phyloP scores from a whole-genome alignment of 176 grass and related monocot genomes.

The Aegilops tauschii region DNA sequence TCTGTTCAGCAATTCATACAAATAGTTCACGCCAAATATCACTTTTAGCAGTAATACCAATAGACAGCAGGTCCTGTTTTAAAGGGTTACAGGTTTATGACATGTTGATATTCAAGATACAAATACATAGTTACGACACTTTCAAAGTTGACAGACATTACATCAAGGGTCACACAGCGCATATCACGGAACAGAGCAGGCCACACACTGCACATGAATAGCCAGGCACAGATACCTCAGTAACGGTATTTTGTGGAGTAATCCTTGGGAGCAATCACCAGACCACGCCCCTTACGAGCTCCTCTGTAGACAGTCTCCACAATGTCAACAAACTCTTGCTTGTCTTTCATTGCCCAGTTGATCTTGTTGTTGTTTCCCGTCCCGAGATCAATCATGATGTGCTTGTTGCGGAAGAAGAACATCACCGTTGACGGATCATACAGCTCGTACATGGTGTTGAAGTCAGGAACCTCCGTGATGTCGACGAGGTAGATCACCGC shows the following conservation, averaged over 20 bases:
- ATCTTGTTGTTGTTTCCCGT: slow-evolving; percentile 99
- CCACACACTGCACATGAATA: not conserved
- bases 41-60: not conserved
- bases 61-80: not conserved
- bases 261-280: slow-evolving; percentile 88
- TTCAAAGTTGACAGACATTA: not conserved
- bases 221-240: slow-evolving; percentile 11
- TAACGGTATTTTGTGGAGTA: slow-evolving; percentile 95
- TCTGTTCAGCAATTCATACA: not conserved
- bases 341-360: slow-evolving; percentile 94
- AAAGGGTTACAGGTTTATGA: not conserved
- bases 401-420: slow-evolving; percentile 99
- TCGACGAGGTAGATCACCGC: slow-evolving; percentile 81
- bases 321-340: slow-evolving; percentile 91
- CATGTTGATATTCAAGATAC: not conserved
- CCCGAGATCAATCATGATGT: slow-evolving; percentile 97
- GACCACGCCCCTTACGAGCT: slow-evolving; percentile 73
- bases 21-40: not conserved
- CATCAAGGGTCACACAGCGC: not conserved
- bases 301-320: slow-evolving; percentile 93
- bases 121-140: not conserved
- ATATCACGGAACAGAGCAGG: not conserved
- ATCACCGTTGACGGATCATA: slow-evolving; percentile 88
- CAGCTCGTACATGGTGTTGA: slow-evolving; percentile 93
- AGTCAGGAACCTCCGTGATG: slow-evolving; percentile 82